A percentile compares a stretch with the other conserved stretches of the same genome.
These are phyloP conservation scores for Larix sibirica DNA, from an alignment of 83 land plant species.

Conservation along the genomic window DNA sequence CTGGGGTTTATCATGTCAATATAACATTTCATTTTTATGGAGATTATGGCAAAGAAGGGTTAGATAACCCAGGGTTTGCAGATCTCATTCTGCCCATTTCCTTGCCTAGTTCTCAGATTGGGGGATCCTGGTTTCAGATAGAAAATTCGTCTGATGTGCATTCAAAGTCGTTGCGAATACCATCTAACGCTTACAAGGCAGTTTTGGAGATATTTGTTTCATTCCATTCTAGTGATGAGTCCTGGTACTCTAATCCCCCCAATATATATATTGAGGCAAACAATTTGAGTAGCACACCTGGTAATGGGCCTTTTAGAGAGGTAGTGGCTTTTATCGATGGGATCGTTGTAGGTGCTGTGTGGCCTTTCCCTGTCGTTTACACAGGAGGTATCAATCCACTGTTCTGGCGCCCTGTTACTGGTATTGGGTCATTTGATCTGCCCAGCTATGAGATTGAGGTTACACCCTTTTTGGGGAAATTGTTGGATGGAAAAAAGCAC, in stretches of 20 bases:
- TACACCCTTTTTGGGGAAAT: slow-evolving; percentile 74
- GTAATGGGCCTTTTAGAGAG: slow-evolving; percentile 94
- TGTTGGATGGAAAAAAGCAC: slow-evolving; percentile 72
- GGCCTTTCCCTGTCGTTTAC: slow-evolving; percentile 91
- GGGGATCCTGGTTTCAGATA: slow-evolving; percentile 86
- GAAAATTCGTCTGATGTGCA: slow-evolving; percentile 47
- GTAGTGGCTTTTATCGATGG: slow-evolving; percentile 77
- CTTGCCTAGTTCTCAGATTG: slow-evolving; percentile 52
- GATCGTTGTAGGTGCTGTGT: slow-evolving; percentile 70
- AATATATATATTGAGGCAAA: slow-evolving; percentile 77
- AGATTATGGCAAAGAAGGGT: slow-evolving; percentile 7
- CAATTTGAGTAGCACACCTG: slow-evolving; percentile 59
- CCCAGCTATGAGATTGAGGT: slow-evolving; percentile 88
- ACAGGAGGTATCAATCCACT: slow-evolving; percentile 74
- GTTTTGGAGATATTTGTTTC: slow-evolving; percentile 87
- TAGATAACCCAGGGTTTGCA: slow-evolving; percentile 21
- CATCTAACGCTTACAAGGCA: slow-evolving; percentile 79
- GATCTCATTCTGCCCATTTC: slow-evolving; percentile 81
- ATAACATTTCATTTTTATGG: slow-evolving; percentile 64
- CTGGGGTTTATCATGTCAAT: slow-evolving; percentile 75
- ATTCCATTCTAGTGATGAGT: slow-evolving; percentile 68
- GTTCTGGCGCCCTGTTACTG: slow-evolving; percentile 47
- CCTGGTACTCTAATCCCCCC: slow-evolving; percentile 88
- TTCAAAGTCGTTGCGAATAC: slow-evolving; percentile 38
- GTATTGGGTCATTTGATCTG: slow-evolving; percentile 86